phyloP scores from a whole-genome alignment of 2,329 filamentous ascomycete genomes.

The Colletotrichum costaricense region DNA sequence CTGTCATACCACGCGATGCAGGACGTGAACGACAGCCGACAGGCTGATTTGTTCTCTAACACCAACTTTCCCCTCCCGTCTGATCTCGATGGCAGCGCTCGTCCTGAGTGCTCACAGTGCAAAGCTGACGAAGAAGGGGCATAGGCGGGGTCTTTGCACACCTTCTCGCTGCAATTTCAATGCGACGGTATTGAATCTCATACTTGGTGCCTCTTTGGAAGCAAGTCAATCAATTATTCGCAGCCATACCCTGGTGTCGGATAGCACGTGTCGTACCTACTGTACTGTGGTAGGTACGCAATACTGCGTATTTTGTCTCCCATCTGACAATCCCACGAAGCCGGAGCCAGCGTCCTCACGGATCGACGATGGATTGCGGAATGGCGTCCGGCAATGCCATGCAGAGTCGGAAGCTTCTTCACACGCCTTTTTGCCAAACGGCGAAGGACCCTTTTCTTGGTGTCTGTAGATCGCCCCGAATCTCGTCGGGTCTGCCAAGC shows the following conservation, averaged over 20 bases:
- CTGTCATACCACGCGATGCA: background rate
- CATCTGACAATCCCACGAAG: background rate
- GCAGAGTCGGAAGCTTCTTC: background rate
- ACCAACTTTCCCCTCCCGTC: background rate
- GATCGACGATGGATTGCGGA: conserved; percentile 9
- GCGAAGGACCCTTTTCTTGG: conserved; percentile 1
- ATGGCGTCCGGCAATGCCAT: conserved; percentile 12
- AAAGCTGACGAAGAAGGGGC: background rate
- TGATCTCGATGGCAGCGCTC: background rate
- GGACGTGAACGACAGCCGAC: background rate
- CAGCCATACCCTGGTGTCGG: conserved; percentile 14
- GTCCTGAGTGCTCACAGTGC: background rate
- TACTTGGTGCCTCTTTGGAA: background rate
- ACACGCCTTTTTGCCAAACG: background rate
- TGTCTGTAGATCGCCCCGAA: conserved; percentile 13
- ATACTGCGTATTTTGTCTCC: background rate
- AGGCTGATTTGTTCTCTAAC: background rate
- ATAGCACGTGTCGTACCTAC: conserved; percentile 1
- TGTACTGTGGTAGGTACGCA: no score
- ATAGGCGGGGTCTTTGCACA: background rate
- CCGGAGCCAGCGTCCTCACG: background rate
- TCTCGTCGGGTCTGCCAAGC: conserved; percentile 29
- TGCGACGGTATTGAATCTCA: background rate
- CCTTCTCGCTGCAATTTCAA: conserved; percentile 4
- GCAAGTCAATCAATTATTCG: background rate